phyloP scores from a whole-genome alignment of 148 eudicot genomes.

The Camellia japonica region DNA sequence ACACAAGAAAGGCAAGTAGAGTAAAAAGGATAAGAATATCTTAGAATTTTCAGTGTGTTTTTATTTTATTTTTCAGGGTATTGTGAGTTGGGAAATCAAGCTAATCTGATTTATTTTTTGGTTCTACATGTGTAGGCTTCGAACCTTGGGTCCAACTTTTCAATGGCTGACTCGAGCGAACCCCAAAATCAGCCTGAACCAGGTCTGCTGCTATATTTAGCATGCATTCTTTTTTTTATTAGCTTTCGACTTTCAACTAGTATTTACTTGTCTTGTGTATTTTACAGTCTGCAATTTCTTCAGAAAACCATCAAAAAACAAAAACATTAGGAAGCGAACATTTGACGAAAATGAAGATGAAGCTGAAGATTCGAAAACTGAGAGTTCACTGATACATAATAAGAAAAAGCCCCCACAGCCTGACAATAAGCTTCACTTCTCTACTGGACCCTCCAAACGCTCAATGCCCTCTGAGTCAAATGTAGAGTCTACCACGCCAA shows the following conservation, averaged over 20 bases:
- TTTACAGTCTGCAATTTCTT: constrained; percentile 76
- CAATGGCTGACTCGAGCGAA: constrained; percentile 23
- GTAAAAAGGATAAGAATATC: no score
- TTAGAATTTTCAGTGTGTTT: no score
- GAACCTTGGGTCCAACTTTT: neutral
- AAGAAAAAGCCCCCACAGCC: constrained; percentile 41
- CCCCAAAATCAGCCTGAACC: constrained; percentile 24
- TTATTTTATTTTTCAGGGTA: no score
- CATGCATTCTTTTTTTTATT: neutral
- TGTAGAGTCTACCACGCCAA: constrained; percentile 30
- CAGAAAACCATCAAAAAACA: constrained; percentile 71
- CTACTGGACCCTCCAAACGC: constrained; percentile 52
- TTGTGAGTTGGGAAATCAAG: neutral
- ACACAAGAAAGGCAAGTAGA: no score
- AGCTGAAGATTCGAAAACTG: constrained; percentile 38
- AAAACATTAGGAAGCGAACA: constrained; percentile 69
- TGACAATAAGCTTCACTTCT: constrained; percentile 62
- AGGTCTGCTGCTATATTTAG: constrained; percentile 21
- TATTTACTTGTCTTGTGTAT: neutral
- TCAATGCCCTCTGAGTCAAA: constrained; percentile 29
- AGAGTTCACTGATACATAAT: constrained; percentile 31
- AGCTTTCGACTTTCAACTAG: neutral
- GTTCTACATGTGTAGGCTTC: constrained; percentile 4
- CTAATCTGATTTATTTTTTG: neutral
- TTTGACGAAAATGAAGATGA: constrained; percentile 41